phyloP scores from a whole-genome alignment of 106 monocot species.

The Allium cepa region DNA sequence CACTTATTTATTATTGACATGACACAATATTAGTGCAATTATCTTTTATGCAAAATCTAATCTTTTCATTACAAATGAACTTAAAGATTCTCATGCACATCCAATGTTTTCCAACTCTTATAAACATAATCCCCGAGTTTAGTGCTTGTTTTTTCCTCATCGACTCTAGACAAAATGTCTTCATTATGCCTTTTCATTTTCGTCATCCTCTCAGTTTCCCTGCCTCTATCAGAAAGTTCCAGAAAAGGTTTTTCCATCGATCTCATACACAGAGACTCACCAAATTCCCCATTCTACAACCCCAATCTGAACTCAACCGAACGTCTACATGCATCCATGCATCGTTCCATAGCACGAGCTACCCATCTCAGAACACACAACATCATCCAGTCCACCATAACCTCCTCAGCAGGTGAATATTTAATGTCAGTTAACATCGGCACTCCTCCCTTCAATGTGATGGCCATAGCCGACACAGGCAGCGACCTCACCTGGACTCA shows the following conservation, averaged over 20 bases:
- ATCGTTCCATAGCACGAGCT: slow-evolving; percentile 9
- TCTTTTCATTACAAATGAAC: too few relatives aligned
- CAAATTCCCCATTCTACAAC: slow-evolving; percentile 24
- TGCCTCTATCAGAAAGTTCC: not conserved
- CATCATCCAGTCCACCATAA: slow-evolving; percentile 10
- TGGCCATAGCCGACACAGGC: slow-evolving; percentile 24
- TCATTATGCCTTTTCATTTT: not conserved
- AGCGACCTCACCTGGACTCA: slow-evolving; percentile 25
- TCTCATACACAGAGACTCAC: slow-evolving; percentile 43
- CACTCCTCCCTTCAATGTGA: slow-evolving; percentile 9
- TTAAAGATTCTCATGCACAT: too few relatives aligned
- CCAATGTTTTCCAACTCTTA: too few relatives aligned
- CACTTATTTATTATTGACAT: too few relatives aligned
- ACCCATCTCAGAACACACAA: not conserved
- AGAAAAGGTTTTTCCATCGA: slow-evolving; percentile 23
- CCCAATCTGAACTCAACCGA: slow-evolving; percentile 1
- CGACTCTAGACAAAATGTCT: not conserved
- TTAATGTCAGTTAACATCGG: slow-evolving; percentile 30
- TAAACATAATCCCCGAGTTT: too few relatives aligned
- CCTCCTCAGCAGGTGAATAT: slow-evolving; percentile 15
- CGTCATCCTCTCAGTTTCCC: not conserved
- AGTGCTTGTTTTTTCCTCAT: too few relatives aligned
- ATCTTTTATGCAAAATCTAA: too few relatives aligned
- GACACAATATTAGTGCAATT: too few relatives aligned
- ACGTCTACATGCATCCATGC: slow-evolving; percentile 9